Percentiles rank a stretch among this genome's conserved stretches.
phyloP scores from a whole-genome alignment of 768 basidiomycete species.

The Auriscalpium orientale region DNA sequence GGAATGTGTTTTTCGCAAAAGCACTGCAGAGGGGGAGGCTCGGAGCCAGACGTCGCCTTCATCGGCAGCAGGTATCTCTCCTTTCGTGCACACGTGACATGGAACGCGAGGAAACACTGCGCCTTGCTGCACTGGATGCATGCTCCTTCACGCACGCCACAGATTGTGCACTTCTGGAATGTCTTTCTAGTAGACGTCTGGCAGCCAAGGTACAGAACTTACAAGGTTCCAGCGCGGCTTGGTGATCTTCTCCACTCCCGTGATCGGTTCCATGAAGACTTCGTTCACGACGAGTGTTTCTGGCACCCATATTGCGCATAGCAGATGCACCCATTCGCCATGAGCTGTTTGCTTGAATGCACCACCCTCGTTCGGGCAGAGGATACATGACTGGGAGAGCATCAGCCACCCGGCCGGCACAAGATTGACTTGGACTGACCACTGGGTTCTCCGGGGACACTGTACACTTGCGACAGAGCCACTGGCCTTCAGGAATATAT shows the following conservation, averaged over 20 bases:
- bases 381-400: constrained; percentile 69
- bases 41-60: constrained; percentile 73
- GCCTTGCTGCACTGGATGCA: constrained; percentile 94
- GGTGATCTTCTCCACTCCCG: constrained; percentile 78
- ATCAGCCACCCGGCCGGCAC: not conserved
- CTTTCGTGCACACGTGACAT: constrained; percentile 88
- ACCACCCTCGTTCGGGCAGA: constrained; percentile 95
- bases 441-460: constrained; percentile 96
- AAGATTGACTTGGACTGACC: constrained; percentile 37
- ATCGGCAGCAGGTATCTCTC: constrained; percentile 80
- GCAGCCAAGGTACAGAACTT: constrained; percentile 21
- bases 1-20: constrained; percentile 91
- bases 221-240: constrained; percentile 95
- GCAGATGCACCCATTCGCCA: constrained; percentile 92
- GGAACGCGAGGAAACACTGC: constrained; percentile 89
- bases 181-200: not conserved
- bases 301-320: constrained; percentile 97
- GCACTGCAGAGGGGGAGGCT: constrained; percentile 64
- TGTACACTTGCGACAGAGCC: constrained; percentile 97
- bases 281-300: constrained; percentile 90
- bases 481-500: constrained; percentile 98
- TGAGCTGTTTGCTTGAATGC: constrained; percentile 95
- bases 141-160: constrained; percentile 59
- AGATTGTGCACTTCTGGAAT: constrained; percentile 53
- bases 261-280: constrained; percentile 97